These are phyloP conservation scores for Dimocarpus longan DNA, from an alignment of 345 rosid genomes.

Conservation along the genomic window DNA sequence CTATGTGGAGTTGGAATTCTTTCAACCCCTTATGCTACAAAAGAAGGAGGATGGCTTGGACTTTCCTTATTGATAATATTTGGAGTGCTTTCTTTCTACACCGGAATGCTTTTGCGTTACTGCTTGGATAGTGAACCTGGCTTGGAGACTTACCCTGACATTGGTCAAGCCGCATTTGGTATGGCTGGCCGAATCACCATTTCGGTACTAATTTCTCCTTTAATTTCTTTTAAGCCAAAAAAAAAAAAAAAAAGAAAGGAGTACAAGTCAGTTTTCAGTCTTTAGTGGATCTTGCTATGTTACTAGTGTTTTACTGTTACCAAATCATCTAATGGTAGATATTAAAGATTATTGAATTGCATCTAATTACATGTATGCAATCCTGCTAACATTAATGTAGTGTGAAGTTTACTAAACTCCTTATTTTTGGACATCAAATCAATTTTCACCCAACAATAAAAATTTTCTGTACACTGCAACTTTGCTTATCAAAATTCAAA, in stretches of 20 bases:
- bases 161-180: conserved; percentile 95
- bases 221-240: background rate
- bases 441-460: background rate
- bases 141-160: conserved; percentile 89
- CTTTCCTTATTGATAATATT: conserved; percentile 59
- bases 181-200: conserved; percentile 62
- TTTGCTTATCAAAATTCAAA: background rate
- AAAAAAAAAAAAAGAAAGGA: background rate
- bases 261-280: background rate
- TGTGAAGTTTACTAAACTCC: background rate
- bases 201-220: conserved; percentile 50
- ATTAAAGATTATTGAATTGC: background rate
- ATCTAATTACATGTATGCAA: background rate
- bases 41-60: conserved; percentile 93
- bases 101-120: conserved; percentile 80
- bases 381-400: background rate
- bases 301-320: background rate
- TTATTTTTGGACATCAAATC: background rate
- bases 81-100: conserved; percentile 80
- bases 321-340: background rate
- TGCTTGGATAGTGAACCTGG: conserved; percentile 89
- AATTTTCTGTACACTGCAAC: background rate
- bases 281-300: background rate
- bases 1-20: conserved; percentile 95
- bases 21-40: conserved; percentile 88